phyloP scores from a whole-genome alignment of 495 filamentous ascomycete species.

The Penicillium tannophilum region DNA sequence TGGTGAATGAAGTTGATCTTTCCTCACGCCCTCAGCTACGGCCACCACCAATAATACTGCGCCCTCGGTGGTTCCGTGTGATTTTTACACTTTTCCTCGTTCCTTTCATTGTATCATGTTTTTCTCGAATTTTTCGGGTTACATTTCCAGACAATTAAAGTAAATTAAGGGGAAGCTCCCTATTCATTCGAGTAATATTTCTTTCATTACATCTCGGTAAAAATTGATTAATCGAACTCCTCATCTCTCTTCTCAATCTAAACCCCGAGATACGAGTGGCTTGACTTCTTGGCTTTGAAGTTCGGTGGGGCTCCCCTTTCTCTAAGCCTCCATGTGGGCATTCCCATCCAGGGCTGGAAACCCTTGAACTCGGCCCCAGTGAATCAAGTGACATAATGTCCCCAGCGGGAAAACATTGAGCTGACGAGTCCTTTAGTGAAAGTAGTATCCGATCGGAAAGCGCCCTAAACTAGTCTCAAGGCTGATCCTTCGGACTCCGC shows the following conservation, averaged over 20 bases:
- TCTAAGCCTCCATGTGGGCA: background rate
- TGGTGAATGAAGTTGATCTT: background rate
- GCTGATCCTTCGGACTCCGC: slow-evolving; percentile 2
- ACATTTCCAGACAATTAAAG: slow-evolving; percentile 2
- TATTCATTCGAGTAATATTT: background rate
- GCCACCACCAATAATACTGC: background rate
- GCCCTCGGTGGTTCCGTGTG: background rate
- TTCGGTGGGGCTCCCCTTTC: background rate
- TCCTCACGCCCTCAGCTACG: background rate
- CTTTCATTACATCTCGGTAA: background rate
- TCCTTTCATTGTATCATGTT: background rate
- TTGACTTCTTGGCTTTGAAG: background rate
- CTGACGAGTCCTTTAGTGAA: background rate
- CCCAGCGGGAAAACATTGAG: background rate
- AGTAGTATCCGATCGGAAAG: background rate
- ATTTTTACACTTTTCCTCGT: background rate
- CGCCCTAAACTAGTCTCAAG: background rate
- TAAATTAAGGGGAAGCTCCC: slow-evolving; percentile 4
- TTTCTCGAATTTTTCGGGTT: background rate
- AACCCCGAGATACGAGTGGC: background rate
- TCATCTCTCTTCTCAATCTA: background rate
- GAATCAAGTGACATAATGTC: background rate
- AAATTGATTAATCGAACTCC: background rate
- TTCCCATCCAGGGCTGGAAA: background rate
- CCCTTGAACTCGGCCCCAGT: background rate